phyloP scores from a whole-genome alignment of 2,329 filamentous ascomycete species.

The Pseudogymnoascus sp. region DNA sequence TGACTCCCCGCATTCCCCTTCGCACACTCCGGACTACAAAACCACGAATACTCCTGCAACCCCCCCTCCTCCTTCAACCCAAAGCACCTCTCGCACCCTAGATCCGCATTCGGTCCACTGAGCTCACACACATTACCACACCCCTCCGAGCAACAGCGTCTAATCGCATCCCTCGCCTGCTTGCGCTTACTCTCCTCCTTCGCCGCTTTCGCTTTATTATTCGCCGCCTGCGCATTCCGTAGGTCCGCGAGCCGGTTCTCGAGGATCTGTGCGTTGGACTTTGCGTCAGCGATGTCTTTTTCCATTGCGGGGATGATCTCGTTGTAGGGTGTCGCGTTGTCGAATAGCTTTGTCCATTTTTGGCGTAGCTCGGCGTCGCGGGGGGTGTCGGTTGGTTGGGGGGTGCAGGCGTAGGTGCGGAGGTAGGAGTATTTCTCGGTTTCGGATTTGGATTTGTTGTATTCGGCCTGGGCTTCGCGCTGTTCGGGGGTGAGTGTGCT shows the following conservation, averaged over 20 bases:
- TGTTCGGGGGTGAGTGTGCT: not conserved
- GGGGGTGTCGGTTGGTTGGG: not conserved
- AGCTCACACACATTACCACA: slow-evolving; percentile 1
- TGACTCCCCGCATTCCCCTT: not conserved
- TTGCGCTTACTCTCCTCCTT: slow-evolving; percentile 3
- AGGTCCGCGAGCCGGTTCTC: slow-evolving; percentile 1
- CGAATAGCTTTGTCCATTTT: slow-evolving; percentile 4
- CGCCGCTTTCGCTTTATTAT: not conserved
- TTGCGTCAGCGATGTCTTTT: not conserved
- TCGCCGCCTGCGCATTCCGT: not conserved
- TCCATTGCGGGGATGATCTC: not conserved
- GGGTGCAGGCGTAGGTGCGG: not conserved
- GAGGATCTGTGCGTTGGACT: not conserved
- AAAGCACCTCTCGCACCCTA: slow-evolving; percentile 6
- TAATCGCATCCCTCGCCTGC: not conserved
- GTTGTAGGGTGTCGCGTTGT: not conserved
- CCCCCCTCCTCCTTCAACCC: not conserved
- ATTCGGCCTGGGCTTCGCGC: not conserved
- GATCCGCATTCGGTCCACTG: not conserved
- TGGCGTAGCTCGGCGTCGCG: not conserved
- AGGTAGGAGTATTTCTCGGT: not conserved
- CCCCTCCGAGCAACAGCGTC: not conserved
- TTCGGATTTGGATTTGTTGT: not conserved
- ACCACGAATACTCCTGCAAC: not conserved
- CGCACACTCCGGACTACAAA: not conserved